Conservation (phyloP, 768 basidiomycete species). For the Naganishia vishniacii region DNA sequence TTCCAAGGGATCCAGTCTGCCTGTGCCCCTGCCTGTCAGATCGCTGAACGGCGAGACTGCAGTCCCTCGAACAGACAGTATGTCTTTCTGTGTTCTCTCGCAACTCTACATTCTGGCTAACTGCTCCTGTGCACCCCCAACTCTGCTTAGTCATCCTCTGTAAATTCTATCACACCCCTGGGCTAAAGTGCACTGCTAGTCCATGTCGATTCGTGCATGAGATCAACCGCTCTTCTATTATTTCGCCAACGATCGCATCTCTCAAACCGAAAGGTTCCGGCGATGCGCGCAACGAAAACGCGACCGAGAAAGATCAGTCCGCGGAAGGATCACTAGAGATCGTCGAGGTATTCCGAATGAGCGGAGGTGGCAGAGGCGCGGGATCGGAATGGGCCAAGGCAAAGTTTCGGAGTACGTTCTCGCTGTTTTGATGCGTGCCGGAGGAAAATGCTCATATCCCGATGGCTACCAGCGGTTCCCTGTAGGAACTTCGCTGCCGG, state of each 20-base stretch:
- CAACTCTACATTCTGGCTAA: background rate
- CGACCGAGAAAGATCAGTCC: background rate
- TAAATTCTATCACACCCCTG: slow-evolving; percentile 46
- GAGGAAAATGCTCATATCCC: background rate
- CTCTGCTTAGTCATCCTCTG: slow-evolving; percentile 42
- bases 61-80: slow-evolving; percentile 9
- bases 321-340: slow-evolving; percentile 31
- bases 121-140: background rate
- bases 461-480: slow-evolving; percentile 36
- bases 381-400: slow-evolving; percentile 36
- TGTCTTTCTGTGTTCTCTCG: background rate
- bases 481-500: slow-evolving; percentile 46
- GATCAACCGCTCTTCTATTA: slow-evolving; percentile 22
- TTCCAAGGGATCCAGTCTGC: no score
- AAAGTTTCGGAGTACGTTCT: slow-evolving; percentile 45
- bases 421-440: background rate
- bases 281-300: no score
- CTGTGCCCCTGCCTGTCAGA: background rate
- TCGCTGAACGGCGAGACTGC: background rate
- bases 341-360: slow-evolving; percentile 43
- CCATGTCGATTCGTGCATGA: slow-evolving; percentile 48
- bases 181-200: slow-evolving; percentile 45
- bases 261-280: background rate
- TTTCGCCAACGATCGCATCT: background rate
- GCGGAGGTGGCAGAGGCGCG: slow-evolving; percentile 45